These are phyloP conservation scores for Rhododendron mucronatum DNA, from an alignment of 148 eudicot genomes.

Conservation along the genomic window DNA sequence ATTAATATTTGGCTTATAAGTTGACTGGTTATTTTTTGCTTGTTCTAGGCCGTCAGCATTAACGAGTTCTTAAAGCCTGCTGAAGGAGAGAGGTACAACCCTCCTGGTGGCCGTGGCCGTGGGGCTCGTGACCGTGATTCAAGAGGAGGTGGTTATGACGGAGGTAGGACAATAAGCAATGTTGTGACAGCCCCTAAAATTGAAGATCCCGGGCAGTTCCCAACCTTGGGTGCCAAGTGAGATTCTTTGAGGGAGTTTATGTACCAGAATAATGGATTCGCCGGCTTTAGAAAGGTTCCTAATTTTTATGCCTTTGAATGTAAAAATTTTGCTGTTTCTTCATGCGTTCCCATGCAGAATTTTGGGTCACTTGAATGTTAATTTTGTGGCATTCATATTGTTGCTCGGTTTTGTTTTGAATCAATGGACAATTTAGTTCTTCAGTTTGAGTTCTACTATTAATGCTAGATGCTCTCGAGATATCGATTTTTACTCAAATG, in stretches of 20 bases:
- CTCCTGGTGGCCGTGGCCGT: constrained; percentile 59
- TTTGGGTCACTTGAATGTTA: neutral
- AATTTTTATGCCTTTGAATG: neutral
- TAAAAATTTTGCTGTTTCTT: neutral
- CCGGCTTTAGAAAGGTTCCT: neutral
- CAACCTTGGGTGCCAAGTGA: constrained; percentile 76
- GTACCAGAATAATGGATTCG: constrained; percentile 3
- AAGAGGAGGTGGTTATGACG: constrained; percentile 42
- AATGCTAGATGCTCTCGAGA: neutral
- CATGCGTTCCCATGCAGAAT: neutral
- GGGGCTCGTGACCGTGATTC: constrained; percentile 55
- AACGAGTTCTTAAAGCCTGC: constrained; percentile 90
- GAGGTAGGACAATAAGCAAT: constrained; percentile 24
- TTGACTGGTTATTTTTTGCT: constrained; percentile 28
- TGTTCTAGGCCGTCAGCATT: constrained; percentile 43
- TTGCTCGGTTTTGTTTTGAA: constrained; percentile 5
- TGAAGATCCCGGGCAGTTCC: constrained; percentile 80
- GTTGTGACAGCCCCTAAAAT: constrained; percentile 48
- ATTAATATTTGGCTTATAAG: too few species aligned
- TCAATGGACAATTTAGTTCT: neutral
- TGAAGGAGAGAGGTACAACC: constrained; percentile 56
- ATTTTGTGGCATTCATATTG: neutral
- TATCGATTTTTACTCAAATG: neutral
- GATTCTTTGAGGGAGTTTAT: constrained; percentile 1
- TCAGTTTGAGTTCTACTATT: neutral